phyloP scores from a whole-genome alignment of 352 stramenopile species.

The Phytophthora agathidicida region DNA sequence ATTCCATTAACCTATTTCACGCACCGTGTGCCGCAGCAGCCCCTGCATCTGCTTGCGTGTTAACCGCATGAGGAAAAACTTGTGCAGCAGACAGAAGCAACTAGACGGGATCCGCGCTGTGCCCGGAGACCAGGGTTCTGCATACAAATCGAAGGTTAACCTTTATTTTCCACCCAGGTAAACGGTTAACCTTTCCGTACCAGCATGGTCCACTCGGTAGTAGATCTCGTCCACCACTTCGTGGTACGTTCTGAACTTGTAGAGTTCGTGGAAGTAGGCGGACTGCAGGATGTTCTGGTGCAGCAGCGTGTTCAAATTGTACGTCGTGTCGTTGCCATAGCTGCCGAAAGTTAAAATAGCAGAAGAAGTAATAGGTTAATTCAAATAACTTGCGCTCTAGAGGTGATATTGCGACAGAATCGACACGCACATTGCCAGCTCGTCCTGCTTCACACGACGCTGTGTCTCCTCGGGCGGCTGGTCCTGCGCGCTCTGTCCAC shows the following conservation, averaged over 20 bases:
- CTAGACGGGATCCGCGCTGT: conserved; percentile 92
- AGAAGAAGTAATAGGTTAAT: conserved; percentile 10
- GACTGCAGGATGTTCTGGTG: conserved; percentile 95
- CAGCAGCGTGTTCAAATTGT: conserved; percentile 97
- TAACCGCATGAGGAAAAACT: conserved; percentile 96
- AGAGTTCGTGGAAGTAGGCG: conserved; percentile 96
- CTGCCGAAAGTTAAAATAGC: conserved; percentile 33
- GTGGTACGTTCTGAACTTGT: conserved; percentile 94
- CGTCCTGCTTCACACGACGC: conserved; percentile 78
- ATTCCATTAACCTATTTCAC: neutral
- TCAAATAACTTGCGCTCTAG: conserved; percentile 1
- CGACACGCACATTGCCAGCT: conserved; percentile 75
- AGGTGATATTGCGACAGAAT: neutral
- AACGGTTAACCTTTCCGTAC: conserved; percentile 34
- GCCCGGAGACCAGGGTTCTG: conserved; percentile 93
- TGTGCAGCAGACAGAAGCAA: conserved; percentile 97
- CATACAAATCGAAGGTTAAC: conserved; percentile 30
- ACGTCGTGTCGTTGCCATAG: conserved; percentile 90
- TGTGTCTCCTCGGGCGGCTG: conserved; percentile 48
- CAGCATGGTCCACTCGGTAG: conserved; percentile 84
- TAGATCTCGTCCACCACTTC: conserved; percentile 96
- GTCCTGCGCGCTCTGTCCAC: conserved; percentile 36
- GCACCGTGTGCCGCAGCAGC: conserved; percentile 90
- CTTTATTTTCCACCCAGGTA: neutral
- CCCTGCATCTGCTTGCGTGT: conserved; percentile 97